These are phyloP conservation scores for Saturnispora bothae DNA, from an alignment of 805 yeast genomes.

Conservation along the genomic window DNA sequence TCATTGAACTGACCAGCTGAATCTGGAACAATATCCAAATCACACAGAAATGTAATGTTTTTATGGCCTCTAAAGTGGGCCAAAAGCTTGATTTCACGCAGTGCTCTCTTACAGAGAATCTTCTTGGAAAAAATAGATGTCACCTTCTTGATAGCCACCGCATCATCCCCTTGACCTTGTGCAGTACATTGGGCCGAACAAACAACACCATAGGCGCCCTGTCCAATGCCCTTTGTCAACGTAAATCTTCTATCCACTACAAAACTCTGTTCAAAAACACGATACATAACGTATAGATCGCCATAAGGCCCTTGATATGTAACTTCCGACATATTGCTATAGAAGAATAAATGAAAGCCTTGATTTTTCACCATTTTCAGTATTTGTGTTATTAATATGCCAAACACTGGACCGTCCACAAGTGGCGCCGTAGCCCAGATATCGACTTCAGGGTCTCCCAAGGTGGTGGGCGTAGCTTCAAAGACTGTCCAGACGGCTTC, in stretches of 20 bases:
- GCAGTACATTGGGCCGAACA: conserved; percentile 83
- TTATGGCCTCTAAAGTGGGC: conserved; percentile 95
- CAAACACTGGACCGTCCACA: no score
- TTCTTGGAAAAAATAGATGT: conserved; percentile 89
- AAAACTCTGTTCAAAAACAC: conserved; percentile 83
- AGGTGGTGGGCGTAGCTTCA: no score
- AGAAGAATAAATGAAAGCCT: no score
- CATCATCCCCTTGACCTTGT: conserved; percentile 63
- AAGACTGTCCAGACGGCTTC: no score
- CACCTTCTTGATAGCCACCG: conserved; percentile 92
- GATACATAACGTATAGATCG: conserved; percentile 24
- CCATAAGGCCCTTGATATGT: conserved; percentile 2
- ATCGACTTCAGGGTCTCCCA: no score
- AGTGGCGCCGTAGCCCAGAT: no score
- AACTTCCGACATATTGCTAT: conserved; percentile 2
- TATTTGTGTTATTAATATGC: background rate
- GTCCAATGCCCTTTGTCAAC: conserved; percentile 87
- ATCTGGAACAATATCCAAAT: conserved; percentile 80
- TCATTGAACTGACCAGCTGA: conserved; percentile 70
- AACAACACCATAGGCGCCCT: conserved; percentile 96
- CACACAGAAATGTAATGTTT: conserved; percentile 90
- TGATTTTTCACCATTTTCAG: background rate
- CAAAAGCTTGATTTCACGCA: conserved; percentile 80
- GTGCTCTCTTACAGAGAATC: conserved; percentile 82
- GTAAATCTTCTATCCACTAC: conserved; percentile 83